Base-by-base conservation (phyloP, 2,329 filamentous ascomycete genomes). In the Furcasterigmium sp. region DNA sequence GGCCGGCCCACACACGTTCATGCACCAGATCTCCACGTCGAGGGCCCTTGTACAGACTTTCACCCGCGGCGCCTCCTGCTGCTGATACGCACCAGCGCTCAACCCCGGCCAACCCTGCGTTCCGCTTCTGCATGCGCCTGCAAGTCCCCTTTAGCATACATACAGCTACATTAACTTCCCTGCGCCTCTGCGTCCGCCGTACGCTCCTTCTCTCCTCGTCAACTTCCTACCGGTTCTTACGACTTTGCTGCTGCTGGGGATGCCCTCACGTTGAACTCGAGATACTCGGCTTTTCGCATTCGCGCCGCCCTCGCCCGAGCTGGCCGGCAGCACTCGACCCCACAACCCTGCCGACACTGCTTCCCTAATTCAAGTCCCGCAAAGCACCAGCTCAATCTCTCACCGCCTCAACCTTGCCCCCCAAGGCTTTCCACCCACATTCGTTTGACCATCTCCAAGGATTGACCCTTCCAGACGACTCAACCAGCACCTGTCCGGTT, bases 91-190 rank as follows among this genome's bases (percentile, higher is more conserved):
- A 35, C 23, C 23, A 35, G 32, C n/a, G 15, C 10, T 17, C n/a
- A 6, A 17, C 15, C 14, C 29, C 29, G 8, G 29, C 29, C 29
- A 32, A 17, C 39, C 20, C 39, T 25, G 39, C 30, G 30, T 35
- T 26, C 30, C 30, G 20, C 30, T 30, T 38, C 48, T 50, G 46
- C 41, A 44, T 42, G 29, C 36, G 37, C 47, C 51, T 53, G 55
- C 57, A 56, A 44, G 50, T 53, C 58, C 55, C 56, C 53, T 56
- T 54, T 53, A 54, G 55, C 53, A 49, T 54, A 56, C 56, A 56
- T 55, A 40, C 38, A 15, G 26, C 26, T 40, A 32, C 38, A 23
- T 40, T 40, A 32, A 29, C 20, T 30, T 39, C 20, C 28, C 28
- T 32, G 28, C 26, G 18, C 18, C 18, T 30, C 44, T 47, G 45